Evolutionary conservation across 257 asterid genomes (phyloP).

Genomic region (Buddleja alternifolia): DNA sequence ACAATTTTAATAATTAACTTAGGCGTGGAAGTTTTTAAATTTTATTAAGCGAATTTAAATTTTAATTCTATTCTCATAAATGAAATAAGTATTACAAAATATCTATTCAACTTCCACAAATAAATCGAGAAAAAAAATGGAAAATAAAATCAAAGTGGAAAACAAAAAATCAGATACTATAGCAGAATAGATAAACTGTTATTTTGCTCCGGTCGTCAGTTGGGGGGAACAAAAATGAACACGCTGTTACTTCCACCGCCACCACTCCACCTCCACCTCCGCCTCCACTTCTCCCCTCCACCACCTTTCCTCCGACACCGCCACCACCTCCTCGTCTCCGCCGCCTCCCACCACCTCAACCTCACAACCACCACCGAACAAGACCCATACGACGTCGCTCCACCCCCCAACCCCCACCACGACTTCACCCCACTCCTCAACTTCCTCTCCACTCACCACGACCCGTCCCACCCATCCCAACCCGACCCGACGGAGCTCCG

Average conservation of each 20-base stretch:
- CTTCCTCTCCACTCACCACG: conserved; percentile 61
- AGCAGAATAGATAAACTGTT: conserved; percentile 45
- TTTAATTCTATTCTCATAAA: no score
- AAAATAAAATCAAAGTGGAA: background rate
- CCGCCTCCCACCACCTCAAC: conserved; percentile 41
- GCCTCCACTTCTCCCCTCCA: conserved; percentile 41
- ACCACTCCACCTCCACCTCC: conserved; percentile 52
- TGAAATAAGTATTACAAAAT: no score
- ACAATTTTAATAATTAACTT: no score
- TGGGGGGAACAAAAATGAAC: conserved; percentile 53
- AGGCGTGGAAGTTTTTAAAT: no score
- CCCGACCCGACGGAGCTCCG: conserved; percentile 63
- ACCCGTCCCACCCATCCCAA: conserved; percentile 37
- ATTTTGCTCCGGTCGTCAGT: conserved; percentile 23
- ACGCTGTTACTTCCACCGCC: conserved; percentile 58
- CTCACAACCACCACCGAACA: conserved; percentile 32
- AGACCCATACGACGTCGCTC: conserved; percentile 56
- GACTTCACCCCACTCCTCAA: conserved; percentile 81
- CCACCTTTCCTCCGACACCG: conserved; percentile 38
- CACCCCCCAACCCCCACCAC: conserved; percentile 50
- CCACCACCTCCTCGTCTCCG: conserved; percentile 32
- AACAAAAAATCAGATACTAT: background rate
- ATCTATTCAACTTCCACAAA: no score
- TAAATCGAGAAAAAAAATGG: no score
- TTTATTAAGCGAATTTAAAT: no score